Evolutionary conservation across 2,329 filamentous ascomycete species (phyloP).

Genomic region (Clarireedia sp.): DNA sequence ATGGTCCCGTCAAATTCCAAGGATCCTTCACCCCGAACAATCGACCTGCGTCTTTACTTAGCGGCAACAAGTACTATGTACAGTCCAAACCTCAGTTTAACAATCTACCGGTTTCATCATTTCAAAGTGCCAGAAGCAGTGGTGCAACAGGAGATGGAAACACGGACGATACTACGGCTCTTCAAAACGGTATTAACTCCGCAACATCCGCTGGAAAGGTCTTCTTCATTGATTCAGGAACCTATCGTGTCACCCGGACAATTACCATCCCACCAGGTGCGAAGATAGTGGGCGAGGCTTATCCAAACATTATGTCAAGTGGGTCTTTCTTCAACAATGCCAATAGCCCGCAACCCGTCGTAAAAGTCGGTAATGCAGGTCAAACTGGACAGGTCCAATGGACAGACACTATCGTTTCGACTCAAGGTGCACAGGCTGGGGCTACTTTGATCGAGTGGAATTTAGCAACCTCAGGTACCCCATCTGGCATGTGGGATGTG

Average conservation of each 20-base stretch:
- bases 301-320: slow-evolving; percentile 33
- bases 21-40: slow-evolving; percentile 36
- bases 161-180: slow-evolving; percentile 50
- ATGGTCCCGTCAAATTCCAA: slow-evolving; percentile 34
- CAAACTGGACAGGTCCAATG: slow-evolving; percentile 52
- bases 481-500: slow-evolving; percentile 45
- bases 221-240: slow-evolving; percentile 48
- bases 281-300: slow-evolving; percentile 33
- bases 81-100: slow-evolving; percentile 49
- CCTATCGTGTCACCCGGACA: slow-evolving; percentile 44
- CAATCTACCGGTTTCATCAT: slow-evolving; percentile 30
- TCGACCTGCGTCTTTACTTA: slow-evolving; percentile 37
- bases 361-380: slow-evolving; percentile 45
- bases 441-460: slow-evolving; percentile 62
- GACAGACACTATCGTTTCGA: slow-evolving; percentile 49
- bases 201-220: slow-evolving; percentile 41
- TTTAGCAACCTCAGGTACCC: slow-evolving; percentile 41
- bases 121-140: slow-evolving; percentile 38
- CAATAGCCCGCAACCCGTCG: slow-evolving; percentile 37
- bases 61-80: slow-evolving; percentile 39
- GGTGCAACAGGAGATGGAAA: slow-evolving; percentile 43
- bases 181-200: slow-evolving; percentile 46
- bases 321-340: slow-evolving; percentile 39
- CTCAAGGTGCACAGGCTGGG: slow-evolving; percentile 38
- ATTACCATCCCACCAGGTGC: slow-evolving; percentile 37